phyloP scores from a whole-genome alignment of 768 basidiomycete species.

The Mycena indigotica region DNA sequence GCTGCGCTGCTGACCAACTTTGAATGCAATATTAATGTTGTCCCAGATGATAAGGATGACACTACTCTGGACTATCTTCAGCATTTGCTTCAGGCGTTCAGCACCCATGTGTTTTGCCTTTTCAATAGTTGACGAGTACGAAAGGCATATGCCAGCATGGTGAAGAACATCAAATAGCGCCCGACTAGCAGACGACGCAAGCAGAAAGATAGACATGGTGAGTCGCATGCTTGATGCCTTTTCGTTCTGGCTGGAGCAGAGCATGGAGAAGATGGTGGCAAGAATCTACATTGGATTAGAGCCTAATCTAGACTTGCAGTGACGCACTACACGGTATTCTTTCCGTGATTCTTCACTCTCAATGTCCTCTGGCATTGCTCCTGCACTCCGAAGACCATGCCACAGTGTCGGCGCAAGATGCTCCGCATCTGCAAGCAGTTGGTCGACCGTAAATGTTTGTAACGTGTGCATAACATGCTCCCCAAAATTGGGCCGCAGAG shows the following conservation, averaged over 20 bases:
- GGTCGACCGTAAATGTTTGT: slow-evolving; percentile 4
- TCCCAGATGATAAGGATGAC: slow-evolving; percentile 26
- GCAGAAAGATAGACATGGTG: slow-evolving; percentile 27
- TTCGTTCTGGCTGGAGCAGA: slow-evolving; percentile 25
- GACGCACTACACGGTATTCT: neutral
- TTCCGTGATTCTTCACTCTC: neutral
- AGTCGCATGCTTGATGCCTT: slow-evolving; percentile 25
- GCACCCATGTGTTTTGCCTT: slow-evolving; percentile 26
- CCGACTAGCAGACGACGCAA: slow-evolving; percentile 27
- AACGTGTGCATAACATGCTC: neutral
- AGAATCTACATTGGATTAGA: slow-evolving; percentile 7
- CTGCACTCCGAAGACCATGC: neutral
- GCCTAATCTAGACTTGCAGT: neutral
- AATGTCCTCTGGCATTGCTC: neutral
- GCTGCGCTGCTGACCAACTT: slow-evolving; percentile 26
- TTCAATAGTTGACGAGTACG: slow-evolving; percentile 25
- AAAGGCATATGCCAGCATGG: slow-evolving; percentile 29
- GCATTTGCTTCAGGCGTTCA: slow-evolving; percentile 15
- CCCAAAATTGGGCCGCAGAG: neutral
- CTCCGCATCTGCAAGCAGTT: slow-evolving; percentile 4
- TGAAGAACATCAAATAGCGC: slow-evolving; percentile 29
- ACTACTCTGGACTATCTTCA: neutral
- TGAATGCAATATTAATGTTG: slow-evolving; percentile 32
- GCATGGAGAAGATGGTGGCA: slow-evolving; percentile 21
- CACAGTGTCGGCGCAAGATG: slow-evolving; percentile 7